Percentiles rank a stretch among this genome's conserved stretches.
Conservation (phyloP, 306 rosid species). For the Quillaja saponaria region DNA sequence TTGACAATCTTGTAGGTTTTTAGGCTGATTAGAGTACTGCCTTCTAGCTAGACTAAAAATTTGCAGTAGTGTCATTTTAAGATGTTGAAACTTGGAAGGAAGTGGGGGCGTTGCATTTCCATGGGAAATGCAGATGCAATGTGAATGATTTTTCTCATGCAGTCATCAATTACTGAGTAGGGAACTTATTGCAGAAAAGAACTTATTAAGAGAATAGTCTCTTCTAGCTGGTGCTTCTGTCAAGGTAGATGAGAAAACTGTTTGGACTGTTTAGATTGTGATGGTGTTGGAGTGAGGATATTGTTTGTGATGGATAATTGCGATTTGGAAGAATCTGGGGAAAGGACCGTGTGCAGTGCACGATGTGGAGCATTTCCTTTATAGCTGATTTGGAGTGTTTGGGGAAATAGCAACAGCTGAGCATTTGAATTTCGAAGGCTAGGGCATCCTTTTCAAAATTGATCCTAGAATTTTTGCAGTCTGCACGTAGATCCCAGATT, state of each 20-base stretch:
- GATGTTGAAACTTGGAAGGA: constrained; percentile 18
- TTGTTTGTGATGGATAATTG: constrained; percentile 36
- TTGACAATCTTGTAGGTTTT: background rate
- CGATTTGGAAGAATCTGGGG: constrained; percentile 17
- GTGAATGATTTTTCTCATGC: constrained; percentile 5
- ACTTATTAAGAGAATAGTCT: background rate
- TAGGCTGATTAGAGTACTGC: constrained; percentile 5
- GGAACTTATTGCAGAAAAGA: background rate
- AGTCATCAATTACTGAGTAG: background rate
- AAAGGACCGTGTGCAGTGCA: constrained; percentile 3
- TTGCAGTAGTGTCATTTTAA: constrained; percentile 16
- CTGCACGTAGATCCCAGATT: too few species aligned
- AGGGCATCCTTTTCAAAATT: too few species aligned
- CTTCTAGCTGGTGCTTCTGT: constrained; percentile 27
- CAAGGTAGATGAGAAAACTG: constrained; percentile 24
- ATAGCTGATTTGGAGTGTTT: background rate
- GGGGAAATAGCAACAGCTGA: too few species aligned
- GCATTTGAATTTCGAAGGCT: too few species aligned
- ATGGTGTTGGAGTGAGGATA: constrained; percentile 30
- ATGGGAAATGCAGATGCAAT: constrained; percentile 8
- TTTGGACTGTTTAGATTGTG: constrained; percentile 27
- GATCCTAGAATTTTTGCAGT: too few species aligned
- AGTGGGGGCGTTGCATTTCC: constrained; percentile 4
- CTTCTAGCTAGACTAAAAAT: background rate
- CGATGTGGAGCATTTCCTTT: constrained; percentile 11